A percentile compares a stretch with the other conserved stretches of the same genome.
phyloP scores from a whole-genome alignment of 2,329 filamentous ascomycete species.

The Zalaria obscura region DNA sequence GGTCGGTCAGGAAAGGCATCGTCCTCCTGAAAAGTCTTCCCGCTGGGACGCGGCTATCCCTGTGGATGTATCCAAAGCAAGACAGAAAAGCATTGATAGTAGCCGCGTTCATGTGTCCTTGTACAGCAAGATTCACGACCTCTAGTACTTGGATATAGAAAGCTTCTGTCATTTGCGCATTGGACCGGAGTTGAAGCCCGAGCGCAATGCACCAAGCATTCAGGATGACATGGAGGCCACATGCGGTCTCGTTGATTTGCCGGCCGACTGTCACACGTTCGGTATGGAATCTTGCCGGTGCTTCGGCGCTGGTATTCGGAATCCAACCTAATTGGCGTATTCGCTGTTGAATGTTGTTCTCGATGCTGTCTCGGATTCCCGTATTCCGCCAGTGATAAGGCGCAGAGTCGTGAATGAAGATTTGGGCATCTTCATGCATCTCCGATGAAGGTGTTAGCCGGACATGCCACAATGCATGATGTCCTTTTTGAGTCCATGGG shows the following conservation, averaged over 20 bases:
- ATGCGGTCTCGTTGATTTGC: neutral
- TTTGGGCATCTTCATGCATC: no score
- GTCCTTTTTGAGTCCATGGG: no score
- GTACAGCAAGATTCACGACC: conserved; percentile 1
- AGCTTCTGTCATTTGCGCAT: neutral
- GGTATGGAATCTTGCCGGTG: neutral
- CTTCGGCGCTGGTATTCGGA: neutral
- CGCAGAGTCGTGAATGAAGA: no score
- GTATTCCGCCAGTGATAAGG: no score
- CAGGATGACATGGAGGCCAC: conserved; percentile 1
- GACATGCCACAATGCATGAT: no score
- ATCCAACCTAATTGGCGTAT: neutral
- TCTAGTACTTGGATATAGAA: neutral
- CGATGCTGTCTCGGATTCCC: no score
- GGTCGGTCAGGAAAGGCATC: no score
- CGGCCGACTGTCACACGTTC: neutral
- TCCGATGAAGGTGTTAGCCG: no score
- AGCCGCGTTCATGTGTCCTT: conserved; percentile 2
- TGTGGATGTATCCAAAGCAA: neutral
- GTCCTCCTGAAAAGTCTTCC: no score
- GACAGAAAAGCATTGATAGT: conserved; percentile 1
- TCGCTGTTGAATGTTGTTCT: no score
- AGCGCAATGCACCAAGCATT: conserved; percentile 2
- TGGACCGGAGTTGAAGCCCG: neutral
- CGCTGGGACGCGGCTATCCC: no score